Evolutionary conservation across 495 filamentous ascomycete species (phyloP).

Genomic region (Staphylotrichum tortipilum): DNA sequence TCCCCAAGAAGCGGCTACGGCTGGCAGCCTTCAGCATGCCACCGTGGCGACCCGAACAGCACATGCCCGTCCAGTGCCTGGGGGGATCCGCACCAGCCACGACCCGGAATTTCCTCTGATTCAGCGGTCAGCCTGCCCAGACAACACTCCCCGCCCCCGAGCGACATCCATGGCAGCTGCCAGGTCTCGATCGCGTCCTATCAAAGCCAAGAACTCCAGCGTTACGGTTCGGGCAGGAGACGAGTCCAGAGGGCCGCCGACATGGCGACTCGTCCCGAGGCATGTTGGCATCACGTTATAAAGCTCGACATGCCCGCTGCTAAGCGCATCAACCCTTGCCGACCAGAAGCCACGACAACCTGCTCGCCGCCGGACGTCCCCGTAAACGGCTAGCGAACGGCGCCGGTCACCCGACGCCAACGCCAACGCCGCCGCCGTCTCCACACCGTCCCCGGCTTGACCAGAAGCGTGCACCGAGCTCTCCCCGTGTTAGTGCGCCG

Average conservation of each 20-base stretch:
- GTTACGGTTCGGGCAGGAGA: slow-evolving; percentile 4
- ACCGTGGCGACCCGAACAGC: too few species aligned
- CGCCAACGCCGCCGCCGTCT: neutral
- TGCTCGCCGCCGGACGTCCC: neutral
- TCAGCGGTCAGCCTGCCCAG: too few species aligned
- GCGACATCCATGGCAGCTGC: too few species aligned
- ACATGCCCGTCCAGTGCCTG: too few species aligned
- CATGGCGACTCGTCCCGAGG: neutral
- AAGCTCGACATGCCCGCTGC: neutral
- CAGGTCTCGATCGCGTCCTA: neutral
- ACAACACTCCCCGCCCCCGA: too few species aligned
- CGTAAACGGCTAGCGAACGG: neutral
- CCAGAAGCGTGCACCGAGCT: neutral
- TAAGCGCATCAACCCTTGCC: neutral
- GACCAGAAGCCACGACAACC: neutral
- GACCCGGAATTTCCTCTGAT: too few species aligned
- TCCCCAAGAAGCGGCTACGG: too few species aligned
- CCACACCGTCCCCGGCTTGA: neutral
- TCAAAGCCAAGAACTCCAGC: slow-evolving; percentile 4
- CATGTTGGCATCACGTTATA: neutral
- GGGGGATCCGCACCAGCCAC: too few species aligned
- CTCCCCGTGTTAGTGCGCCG: neutral
- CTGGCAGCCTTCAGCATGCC: too few species aligned
- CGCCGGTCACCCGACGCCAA: neutral
- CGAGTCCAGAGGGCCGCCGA: neutral